Evolutionary conservation across 2,329 filamentous ascomycete genomes (phyloP).

Genomic region (Claviceps sp.): DNA sequence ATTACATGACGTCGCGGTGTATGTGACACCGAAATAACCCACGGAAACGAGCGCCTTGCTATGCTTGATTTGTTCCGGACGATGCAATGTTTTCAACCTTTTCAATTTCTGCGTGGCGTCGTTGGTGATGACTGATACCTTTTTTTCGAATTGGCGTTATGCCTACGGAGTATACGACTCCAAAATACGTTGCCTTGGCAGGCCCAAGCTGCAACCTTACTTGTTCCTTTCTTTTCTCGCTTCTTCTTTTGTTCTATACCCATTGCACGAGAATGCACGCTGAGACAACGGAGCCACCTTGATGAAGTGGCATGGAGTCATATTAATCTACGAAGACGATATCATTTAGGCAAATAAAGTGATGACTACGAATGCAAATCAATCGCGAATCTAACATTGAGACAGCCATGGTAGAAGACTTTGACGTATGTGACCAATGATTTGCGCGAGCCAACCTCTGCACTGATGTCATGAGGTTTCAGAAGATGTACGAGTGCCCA

Average conservation of each 20-base stretch:
- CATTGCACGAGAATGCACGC: not conserved
- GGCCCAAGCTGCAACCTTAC: not conserved
- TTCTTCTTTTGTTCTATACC: not conserved
- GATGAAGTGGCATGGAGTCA: not conserved
- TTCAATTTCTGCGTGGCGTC: slow-evolving; percentile 6
- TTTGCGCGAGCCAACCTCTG: too few relatives aligned
- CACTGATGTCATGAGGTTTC: too few relatives aligned
- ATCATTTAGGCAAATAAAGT: not conserved
- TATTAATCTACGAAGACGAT: not conserved
- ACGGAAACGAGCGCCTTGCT: not conserved
- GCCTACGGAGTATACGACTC: not conserved
- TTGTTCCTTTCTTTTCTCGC: not conserved
- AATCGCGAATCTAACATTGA: too few relatives aligned
- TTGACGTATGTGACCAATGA: too few relatives aligned
- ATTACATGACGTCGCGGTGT: not conserved
- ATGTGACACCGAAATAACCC: not conserved
- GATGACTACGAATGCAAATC: too few relatives aligned
- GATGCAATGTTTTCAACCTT: not conserved
- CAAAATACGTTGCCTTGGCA: not conserved
- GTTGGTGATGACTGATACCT: not conserved
- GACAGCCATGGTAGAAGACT: too few relatives aligned
- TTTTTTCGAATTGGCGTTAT: not conserved
- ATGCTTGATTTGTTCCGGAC: not conserved
- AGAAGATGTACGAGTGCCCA: too few relatives aligned
- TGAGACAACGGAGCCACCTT: not conserved